These are phyloP conservation scores for Pythium plurisporium DNA, from an alignment of 352 stramenopile species.

Conservation along the genomic window DNA sequence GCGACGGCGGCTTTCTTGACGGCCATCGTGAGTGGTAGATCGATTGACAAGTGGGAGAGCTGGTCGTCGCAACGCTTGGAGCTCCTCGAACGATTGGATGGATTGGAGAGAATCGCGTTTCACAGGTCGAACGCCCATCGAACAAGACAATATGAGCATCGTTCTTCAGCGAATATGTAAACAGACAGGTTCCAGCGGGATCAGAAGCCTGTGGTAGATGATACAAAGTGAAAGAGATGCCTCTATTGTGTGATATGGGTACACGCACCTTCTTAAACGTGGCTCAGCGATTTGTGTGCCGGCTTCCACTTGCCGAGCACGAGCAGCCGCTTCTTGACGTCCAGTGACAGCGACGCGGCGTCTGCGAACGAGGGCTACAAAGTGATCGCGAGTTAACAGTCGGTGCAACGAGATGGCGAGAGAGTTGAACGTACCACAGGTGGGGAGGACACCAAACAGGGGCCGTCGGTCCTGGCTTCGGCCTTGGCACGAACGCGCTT, in stretches of 20 bases:
- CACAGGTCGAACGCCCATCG: neutral
- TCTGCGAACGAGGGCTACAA: constrained; percentile 31
- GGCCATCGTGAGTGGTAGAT: constrained; percentile 6
- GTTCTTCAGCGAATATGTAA: neutral
- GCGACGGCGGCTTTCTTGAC: constrained; percentile 37
- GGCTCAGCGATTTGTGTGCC: constrained; percentile 12
- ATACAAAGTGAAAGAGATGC: neutral
- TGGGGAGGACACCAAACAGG: neutral
- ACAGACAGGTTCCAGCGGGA: neutral
- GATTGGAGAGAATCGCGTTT: constrained; percentile 1
- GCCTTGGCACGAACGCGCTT: constrained; percentile 43
- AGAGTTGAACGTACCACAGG: constrained; percentile 16
- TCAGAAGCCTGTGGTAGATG: neutral
- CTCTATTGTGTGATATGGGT: constrained; percentile 20
- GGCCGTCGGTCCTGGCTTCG: neutral
- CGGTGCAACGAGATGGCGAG: no score
- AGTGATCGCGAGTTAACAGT: no score
- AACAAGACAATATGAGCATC: neutral
- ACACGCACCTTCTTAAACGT: constrained; percentile 6
- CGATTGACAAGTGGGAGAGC: neutral
- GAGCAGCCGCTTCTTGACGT: constrained; percentile 56
- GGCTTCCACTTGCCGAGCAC: constrained; percentile 47
- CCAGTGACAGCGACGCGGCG: constrained; percentile 41
- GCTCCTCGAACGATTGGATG: constrained; percentile 22
- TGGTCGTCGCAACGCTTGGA: constrained; percentile 17